Evolutionary conservation across 2,329 filamentous ascomycete genomes (phyloP), one percentile per base, ranked within the genome.

Genomic region (Hymenoscyphus repandus): DNA sequence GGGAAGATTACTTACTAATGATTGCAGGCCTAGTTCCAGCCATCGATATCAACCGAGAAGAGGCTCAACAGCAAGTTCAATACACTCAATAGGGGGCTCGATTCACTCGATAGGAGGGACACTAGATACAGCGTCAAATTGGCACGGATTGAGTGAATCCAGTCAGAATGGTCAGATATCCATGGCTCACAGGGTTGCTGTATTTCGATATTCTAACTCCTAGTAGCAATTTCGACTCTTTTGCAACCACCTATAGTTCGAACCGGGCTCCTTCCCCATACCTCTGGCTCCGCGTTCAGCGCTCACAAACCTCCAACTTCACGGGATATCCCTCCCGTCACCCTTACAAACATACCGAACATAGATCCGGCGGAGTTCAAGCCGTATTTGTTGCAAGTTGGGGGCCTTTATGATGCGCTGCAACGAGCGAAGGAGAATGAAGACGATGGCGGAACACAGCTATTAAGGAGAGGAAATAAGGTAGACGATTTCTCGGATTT

Each of bases 241-340:
- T 79, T 97, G 3, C 88, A 95, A 64, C 86, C 90, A 27, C 89
- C 92, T 3, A 95, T 96, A 59, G 83, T 95, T 51, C 83, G 92
- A 57, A 95, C 91, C 2, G 91, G 92, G 50, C 78, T 96, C 45
- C 76, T 90, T 49, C 87, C 91, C 18, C 86, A 95, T 68, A 86
- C 85, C 1, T 76, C 84, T 1, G 82, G 86, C 2, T 80, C 88
- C 1, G 69, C 70, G 13, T 81, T 82, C n/a, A 86, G 82, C 61
- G 75, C 84, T 12, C 88, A 93, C 63, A 92, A 86, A 60, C 85
- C 88, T 12, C 92, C 92, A 0, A 95, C 90, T 1, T 78, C 88
- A 15, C 82, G 82, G 68, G 92, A 99, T 66, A 99, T 99, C 34
- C 92, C 93, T 1, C 92, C 93, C 0, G 93, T 99, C 0, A 85